Base-by-base conservation (phyloP, 2,329 filamentous ascomycete genomes). In the Paecilomyces niveus region DNA sequence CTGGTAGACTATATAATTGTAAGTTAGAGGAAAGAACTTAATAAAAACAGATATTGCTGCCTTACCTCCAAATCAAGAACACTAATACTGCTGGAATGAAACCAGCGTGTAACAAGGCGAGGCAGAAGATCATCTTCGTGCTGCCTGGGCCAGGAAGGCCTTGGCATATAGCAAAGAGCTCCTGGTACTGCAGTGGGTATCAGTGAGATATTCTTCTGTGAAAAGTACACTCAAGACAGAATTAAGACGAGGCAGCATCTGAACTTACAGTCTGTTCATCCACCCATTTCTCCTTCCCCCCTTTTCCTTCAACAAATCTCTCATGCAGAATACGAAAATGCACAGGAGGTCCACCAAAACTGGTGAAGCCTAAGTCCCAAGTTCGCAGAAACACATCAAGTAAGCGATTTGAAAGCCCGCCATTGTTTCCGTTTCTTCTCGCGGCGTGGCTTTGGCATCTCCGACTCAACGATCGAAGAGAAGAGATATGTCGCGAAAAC, bases 51-150 rank as follows among this genome's bases (percentile, higher is more conserved):
- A 29, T 54, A 53, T 39, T 26, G 5, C 3, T 26, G 24, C 60
- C 68, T 61, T 67, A 84, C 83, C 81, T 83, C 87, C 88, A 90
- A 0, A 88, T 67, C 0, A 87, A 61, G 61, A 90, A 88, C 0
- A 77, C 80, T 1, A 87, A 62, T 1, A 88, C 6, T 0, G 85
- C 87, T 0, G 81, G 74, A 1, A 82, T 57, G 3, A 87, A 74
- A 0, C 87, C 87, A 10, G 80, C 81, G 60, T 85, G 85, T 9
- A 89, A 80, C 18, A 88, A 71, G 39, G 85, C 83, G 49, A 90
- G 84, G 59, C 83, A 88, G 60, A 88, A 90, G 0, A 84, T 68
- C 83, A 90, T 87, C 67, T 90, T 90, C 1, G 88, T 90, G 61
- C 83, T 87, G 0, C 65, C 87, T 0, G 88, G 88, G 0, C 88